Evolutionary conservation across 2,329 filamentous ascomycete genomes (phyloP).

Genomic region (Colletotrichum karsti): DNA sequence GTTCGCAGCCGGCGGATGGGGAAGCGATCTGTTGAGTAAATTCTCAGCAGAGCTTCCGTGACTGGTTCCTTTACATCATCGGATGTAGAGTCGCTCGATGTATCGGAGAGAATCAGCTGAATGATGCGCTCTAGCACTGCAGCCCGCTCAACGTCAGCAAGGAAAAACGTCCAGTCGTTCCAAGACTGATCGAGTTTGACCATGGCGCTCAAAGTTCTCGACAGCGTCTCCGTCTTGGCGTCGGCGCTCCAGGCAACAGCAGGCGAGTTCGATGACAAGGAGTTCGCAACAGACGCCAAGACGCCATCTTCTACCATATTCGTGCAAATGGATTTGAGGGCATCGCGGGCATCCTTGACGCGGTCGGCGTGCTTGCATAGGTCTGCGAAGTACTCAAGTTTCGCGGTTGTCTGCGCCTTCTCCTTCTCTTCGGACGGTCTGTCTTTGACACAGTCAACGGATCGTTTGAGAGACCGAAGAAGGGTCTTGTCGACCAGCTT

Average conservation of each 20-base stretch:
- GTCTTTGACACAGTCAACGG: conserved; percentile 68
- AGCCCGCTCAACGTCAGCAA: conserved; percentile 60
- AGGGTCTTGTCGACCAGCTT: conserved; percentile 51
- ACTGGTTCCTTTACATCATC: conserved; percentile 50
- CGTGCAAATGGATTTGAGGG: conserved; percentile 68
- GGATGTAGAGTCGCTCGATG: conserved; percentile 40
- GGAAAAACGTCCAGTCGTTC: conserved; percentile 63
- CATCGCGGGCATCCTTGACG: conserved; percentile 64
- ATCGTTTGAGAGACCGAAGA: conserved; percentile 68
- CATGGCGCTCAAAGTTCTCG: conserved; percentile 66
- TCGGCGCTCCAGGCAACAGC: conserved; percentile 60
- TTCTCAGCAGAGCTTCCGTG: conserved; percentile 55
- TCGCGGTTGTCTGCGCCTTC: conserved; percentile 67
- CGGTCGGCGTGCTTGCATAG: conserved; percentile 62
- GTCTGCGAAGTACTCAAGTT: conserved; percentile 74
- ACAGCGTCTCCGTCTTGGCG: conserved; percentile 61
- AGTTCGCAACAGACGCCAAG: conserved; percentile 60
- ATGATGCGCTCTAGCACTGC: conserved; percentile 70
- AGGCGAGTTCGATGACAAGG: conserved; percentile 59
- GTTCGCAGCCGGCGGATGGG: conserved; percentile 63
- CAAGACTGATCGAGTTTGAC: conserved; percentile 66
- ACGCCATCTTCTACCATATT: conserved; percentile 67
- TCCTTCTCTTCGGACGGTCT: conserved; percentile 63
- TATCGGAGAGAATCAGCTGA: conserved; percentile 52
- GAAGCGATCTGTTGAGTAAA: conserved; percentile 58